Evolutionary conservation across 2,329 filamentous ascomycete genomes (phyloP), one percentile per base, ranked within the genome.

Genomic region (Teratosphaeria viscida): DNA sequence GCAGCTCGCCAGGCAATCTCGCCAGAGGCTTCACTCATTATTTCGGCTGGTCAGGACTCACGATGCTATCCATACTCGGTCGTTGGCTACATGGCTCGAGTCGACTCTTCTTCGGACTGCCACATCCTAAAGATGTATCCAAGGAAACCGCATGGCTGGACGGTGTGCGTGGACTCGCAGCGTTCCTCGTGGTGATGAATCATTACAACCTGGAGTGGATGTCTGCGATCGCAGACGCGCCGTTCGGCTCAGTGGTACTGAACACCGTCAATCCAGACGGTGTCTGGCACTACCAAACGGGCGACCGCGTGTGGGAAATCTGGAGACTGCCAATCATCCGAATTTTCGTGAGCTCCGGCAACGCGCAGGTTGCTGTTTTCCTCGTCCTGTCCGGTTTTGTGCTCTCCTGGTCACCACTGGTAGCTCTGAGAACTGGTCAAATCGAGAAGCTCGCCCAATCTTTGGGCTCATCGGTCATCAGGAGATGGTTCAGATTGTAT

Each of bases 251-350:
- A 49, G 19, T 49, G n/a, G 19, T n/a, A 16, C 8, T 10, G 6
- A n/a, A 49, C 43, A 16, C 12, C 11, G 3, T 49, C 5, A 49
- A 49, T 53, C 57, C 56, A 49, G 58, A 56, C 14, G 52, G 56
- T 12, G 58, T 59, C 23, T 59, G 43, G 29, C 19, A n/a, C 12
- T 49, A 32, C 52, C 29, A 35, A 14, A 53, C 59, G 12, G 60
- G 61, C 52, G 60, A 59, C 6, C 61, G 57, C 10, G 19, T 57
- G 5, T 55, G 54, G 53, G n/a, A 52, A n/a, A 52, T 62, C 57
- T 63, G 62, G 63, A 34, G 63, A 16, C 56, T 66, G 5, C 64
- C 64, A 14, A 58, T 66, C 16, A 16, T 66, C 5, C 57, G 64
- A 5, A 27, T 66, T n/a, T 49, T 49, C 43, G 43, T 49, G 43